Base-by-base conservation (phyloP, 495 filamentous ascomycete species). In the Penicillium mononematosum region DNA sequence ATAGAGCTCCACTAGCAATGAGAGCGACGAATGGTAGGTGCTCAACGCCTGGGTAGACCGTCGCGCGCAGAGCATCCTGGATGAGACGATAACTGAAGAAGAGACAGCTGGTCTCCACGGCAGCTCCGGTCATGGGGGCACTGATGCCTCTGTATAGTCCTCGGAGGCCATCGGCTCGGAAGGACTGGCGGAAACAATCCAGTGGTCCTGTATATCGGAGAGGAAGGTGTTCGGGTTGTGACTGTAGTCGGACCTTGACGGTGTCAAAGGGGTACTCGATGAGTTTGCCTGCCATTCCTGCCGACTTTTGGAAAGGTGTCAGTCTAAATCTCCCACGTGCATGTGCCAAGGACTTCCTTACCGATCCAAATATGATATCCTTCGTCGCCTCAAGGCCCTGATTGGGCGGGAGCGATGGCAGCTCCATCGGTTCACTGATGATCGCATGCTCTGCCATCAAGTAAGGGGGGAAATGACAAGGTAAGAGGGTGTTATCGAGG, bases 251-350 rank as follows among this genome's bases (percentile, higher is more conserved):
- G 44, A 89, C 94, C 78, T 99, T 99, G 63, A 99, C 87, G 0
- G 95, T 99, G 76, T 99, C 95, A 72, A 98, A 98, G 31, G 95
- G 95, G 69, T 95, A 99, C 66, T 99, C 95, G 64, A 99, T 90
- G 59, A 90, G 84, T 77, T 99, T 99, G 58, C 94, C 95, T 22
- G 89, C 88, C 54, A 94, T 86, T 56, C 95, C 95, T 41, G 92
- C 92, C 24, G 85, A 31, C 70, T 89, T 92, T 92, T 61, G 17
- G 1, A 19, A 19, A 14, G 27, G 2, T n/a, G 22, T 50, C 48
- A 52, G 31, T 46, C 41, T 68, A 51, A 32, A 55, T 48, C 50
- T 39, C 32, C 14, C 19, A 24, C 34, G 52, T 53, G 31, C 54
- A 43, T 29, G 19, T 32, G 45, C 52, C 45, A 44, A 53, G 45